Base-by-base conservation (phyloP, 805 yeast genomes). In the Metschnikowia drakensbergensis region DNA sequence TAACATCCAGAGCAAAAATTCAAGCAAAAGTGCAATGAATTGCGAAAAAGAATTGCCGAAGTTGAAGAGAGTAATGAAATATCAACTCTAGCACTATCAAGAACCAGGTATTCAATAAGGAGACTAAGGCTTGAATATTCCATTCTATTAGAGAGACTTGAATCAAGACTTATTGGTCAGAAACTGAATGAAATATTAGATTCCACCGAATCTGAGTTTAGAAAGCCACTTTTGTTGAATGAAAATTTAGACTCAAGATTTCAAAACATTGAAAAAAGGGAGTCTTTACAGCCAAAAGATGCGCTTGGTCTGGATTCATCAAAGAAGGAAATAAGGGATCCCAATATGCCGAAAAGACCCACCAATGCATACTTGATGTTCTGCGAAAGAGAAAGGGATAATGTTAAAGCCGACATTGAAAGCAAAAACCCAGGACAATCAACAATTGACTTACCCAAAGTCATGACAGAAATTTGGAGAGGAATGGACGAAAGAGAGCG, bases 391-490 rank as follows among this genome's bases (percentile, higher is more conserved):
- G 95, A 88, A 60, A 87, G 87, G 65, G 96, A 88, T 41, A 73
- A 77, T 43, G 77, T 88, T 34, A 81, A 80, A 52, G 74, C 77
- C 44, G 80, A 78, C 52, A 72, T 82, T 45, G 86, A 80, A 52
- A 66, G 66, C n/a, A 66, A 64, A 44, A 72, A 73, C 43, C 77
- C 80, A 3, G 83, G 82, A 7, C 62, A 61, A 28, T 48, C 53
- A 5, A 61, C 69, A 17, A 68, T 69, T 35, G 97, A 91, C 61
- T 72, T 88, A 39, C 84, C 96, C 2, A 84, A 80, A 59, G 84
- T 85, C 11, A 72, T 91, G 71, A 82, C 96, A 1, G 96, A 88
- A 53, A 83, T 85, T 3, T 91, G 97, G 97, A 87, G 87, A 60
- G 74, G 71, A 45, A 73, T 91, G 57, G 79, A 75, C 49, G 85